Conservation (phyloP, 1,284 basidiomycete genomes). For the Ceratobasidium sp. region DNA sequence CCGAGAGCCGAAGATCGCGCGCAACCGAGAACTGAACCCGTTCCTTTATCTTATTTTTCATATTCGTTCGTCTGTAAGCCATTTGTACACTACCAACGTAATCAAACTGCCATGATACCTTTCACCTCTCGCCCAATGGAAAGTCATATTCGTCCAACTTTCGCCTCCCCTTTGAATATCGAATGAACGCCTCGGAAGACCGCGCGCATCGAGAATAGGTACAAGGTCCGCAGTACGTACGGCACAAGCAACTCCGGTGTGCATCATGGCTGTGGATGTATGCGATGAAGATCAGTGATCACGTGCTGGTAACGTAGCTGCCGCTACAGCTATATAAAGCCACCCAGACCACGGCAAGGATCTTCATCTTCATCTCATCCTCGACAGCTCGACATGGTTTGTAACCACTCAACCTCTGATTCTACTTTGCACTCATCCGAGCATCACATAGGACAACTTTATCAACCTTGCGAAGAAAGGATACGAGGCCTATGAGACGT, state of each 20-base stretch:
- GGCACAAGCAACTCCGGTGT: not conserved
- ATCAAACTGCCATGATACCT: not conserved
- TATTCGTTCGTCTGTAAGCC: not conserved
- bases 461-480: slow-evolving; percentile 77
- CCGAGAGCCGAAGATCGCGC: not conserved
- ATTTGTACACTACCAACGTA: slow-evolving; percentile 15
- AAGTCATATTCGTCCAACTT: too few relatives aligned
- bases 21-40: not conserved
- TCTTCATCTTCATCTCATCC: slow-evolving; percentile 11
- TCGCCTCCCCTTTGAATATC: not conserved
- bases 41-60: slow-evolving; percentile 1
- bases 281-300: slow-evolving; percentile 29
- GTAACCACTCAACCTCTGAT: not conserved
- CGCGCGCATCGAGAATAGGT: not conserved
- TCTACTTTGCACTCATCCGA: not conserved
- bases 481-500: slow-evolving; percentile 64
- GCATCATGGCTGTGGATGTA: slow-evolving; percentile 15
- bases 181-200: not conserved
- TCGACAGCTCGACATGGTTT: slow-evolving; percentile 16
- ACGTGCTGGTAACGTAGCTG: slow-evolving; percentile 17
- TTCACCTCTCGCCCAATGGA: not conserved
- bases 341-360: not conserved
- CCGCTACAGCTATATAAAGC: slow-evolving; percentile 31
- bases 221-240: not conserved
- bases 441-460: slow-evolving; percentile 67